A percentile compares a stretch with the other conserved stretches of the same genome.
These are phyloP conservation scores for Hortiboletus campestris DNA, from an alignment of 768 basidiomycete genomes.

Conservation along the genomic window DNA sequence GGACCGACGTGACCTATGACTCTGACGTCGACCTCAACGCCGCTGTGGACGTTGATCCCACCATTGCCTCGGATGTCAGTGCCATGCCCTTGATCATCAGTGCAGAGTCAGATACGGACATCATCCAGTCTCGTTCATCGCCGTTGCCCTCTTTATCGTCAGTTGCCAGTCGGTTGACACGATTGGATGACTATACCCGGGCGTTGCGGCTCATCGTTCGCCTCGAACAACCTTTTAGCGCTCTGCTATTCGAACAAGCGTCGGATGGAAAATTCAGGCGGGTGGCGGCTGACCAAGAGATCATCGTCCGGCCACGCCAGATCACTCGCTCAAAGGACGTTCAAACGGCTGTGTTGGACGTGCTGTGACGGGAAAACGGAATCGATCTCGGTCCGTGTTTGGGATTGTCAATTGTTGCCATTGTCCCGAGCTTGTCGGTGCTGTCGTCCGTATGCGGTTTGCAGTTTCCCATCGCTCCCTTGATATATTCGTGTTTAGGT, in stretches of 20 bases:
- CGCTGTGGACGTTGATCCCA: not conserved
- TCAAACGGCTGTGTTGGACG: constrained; percentile 8
- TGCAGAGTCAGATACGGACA: not conserved
- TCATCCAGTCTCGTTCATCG: not conserved
- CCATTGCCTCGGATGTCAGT: not conserved
- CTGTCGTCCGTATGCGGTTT: not conserved
- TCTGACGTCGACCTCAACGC: constrained; percentile 6
- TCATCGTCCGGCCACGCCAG: constrained; percentile 6
- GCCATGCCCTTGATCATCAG: not conserved
- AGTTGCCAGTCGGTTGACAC: not conserved
- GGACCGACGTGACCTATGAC: constrained; percentile 1
- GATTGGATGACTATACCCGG: constrained; percentile 5
- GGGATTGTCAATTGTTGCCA: not conserved
- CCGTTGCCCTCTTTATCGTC: not conserved
- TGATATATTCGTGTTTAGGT: not conserved
- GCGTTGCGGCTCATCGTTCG: constrained; percentile 13
- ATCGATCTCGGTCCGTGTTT: not conserved
- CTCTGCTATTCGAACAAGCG: constrained; percentile 8
- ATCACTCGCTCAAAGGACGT: constrained; percentile 5
- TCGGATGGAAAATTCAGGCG: constrained; percentile 19
- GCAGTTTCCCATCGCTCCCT: not conserved
- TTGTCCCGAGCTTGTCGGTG: not conserved
- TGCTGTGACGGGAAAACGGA: not conserved
- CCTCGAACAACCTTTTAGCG: constrained; percentile 12
- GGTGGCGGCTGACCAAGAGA: constrained; percentile 11